These are phyloP conservation scores for Torrubiella hemipterigena DNA, from an alignment of 2,329 filamentous ascomycete genomes.

Conservation along the genomic window DNA sequence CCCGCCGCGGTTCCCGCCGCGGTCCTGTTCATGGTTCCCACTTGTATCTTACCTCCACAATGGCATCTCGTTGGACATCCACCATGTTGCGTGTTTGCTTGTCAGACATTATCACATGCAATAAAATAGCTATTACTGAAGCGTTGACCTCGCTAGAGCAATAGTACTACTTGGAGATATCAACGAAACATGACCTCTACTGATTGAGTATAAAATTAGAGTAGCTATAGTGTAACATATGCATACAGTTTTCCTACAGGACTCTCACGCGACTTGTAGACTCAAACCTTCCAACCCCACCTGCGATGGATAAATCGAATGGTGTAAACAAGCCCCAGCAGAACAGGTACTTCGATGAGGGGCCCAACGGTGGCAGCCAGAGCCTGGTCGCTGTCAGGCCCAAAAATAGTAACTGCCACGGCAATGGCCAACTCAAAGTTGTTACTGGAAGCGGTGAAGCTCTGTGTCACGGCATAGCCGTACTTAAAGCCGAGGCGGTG, in stretches of 20 bases:
- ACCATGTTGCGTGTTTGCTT: neutral
- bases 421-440: conserved; percentile 91
- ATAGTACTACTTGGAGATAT: neutral
- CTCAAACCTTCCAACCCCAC: conserved; percentile 38
- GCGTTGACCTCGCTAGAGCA: neutral
- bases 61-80: neutral
- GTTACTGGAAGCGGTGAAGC: conserved; percentile 82
- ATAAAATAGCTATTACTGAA: neutral
- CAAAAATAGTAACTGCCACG: conserved; percentile 72
- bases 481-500: conserved; percentile 64
- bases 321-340: conserved; percentile 66
- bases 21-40: neutral
- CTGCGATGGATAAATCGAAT: conserved; percentile 46
- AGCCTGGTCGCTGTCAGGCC: conserved; percentile 65
- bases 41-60: neutral
- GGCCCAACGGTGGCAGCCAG: conserved; percentile 76
- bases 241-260: neutral
- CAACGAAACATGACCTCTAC: neutral
- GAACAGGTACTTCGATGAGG: conserved; percentile 74
- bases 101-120: neutral
- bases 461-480: conserved; percentile 59
- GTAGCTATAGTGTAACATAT: neutral
- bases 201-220: neutral
- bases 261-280: conserved; percentile 1
- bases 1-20: neutral